Evolutionary conservation across 1,284 basidiomycete genomes (phyloP).

Genomic region (Takashimella koratensis): DNA sequence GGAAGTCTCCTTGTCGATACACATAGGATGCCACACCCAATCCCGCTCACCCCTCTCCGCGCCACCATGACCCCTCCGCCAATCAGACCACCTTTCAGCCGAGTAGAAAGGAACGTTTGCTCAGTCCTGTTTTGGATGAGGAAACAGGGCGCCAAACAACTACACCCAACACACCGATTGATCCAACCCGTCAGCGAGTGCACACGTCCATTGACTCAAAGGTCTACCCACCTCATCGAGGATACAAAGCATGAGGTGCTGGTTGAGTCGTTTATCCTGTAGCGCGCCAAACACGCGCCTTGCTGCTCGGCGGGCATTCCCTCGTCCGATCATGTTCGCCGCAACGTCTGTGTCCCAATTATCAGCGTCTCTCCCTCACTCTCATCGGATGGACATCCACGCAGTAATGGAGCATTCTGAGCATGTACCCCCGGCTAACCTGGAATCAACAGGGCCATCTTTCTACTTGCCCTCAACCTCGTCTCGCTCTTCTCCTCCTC

Average conservation of each 20-base stretch:
- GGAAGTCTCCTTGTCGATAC: no score
- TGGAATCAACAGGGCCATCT: constrained; percentile 74
- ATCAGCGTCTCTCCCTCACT: no score
- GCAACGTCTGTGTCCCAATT: constrained; percentile 64
- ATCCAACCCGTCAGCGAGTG: no score
- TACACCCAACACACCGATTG: no score
- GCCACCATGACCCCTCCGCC: no score
- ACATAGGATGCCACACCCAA: no score
- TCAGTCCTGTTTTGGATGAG: no score
- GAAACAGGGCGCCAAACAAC: no score
- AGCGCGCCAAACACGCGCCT: constrained; percentile 84
- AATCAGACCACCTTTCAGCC: no score
- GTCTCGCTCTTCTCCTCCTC: constrained; percentile 73
- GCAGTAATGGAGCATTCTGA: background rate
- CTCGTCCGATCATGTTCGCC: constrained; percentile 92
- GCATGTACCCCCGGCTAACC: constrained; percentile 63
- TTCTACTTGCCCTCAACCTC: constrained; percentile 77
- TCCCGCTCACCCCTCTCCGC: no score
- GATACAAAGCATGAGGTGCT: constrained; percentile 81
- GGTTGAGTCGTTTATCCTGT: constrained; percentile 87
- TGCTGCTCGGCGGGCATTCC: constrained; percentile 87
- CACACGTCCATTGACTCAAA: no score
- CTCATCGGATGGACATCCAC: background rate
- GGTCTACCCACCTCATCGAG: constrained; percentile 76
- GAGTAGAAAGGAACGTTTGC: no score